Evolutionary conservation across 768 basidiomycete genomes (phyloP), one percentile per base, ranked within the genome.

Genomic region (Candolleomyces efflorescens): DNA sequence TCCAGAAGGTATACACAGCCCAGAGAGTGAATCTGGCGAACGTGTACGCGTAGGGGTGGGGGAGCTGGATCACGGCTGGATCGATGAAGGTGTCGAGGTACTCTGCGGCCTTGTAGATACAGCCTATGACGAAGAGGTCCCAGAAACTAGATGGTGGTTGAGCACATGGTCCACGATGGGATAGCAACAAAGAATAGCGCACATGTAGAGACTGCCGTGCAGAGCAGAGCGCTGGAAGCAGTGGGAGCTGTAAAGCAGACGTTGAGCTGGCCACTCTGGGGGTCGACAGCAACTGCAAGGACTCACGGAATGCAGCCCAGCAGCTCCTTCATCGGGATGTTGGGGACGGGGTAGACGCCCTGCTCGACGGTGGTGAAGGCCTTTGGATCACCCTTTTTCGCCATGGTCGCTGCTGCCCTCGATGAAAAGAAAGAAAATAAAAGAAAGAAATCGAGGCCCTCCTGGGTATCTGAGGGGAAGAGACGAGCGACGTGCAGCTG

Each of bases 141-240:
- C 86, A 90, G 44, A 85, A 69, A 59, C 89, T 92, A 64, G 55
- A 53, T 11, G n/a, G 17, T 3, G 22, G 54, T 24, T 51, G 53
- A 39, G 23, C 48, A 44, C 26, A 32, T 46, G 37, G 32, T 17
- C 17, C 58, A 55, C 53, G 43, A 37, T 23, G 0, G 23, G 39
- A 50, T 38, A 53, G 12, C 47, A 47, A 37, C 52, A 53, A 18
- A 45, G 15, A 26, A 22, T 23, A 12, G 71, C 86, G 59, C 71
- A 91, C 90, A 96, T 76, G 70, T 97, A 94, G 53, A 80, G 58
- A 1, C 84, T 86, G 3, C 93, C 94, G 68, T 78, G 81, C 65
- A 94, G 60, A 3, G 92, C 90, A 0, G 92, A 95, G 59, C 96
- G 90, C 77, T 95, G 79, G 75, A 87, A 92, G 77, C 96, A 98